phyloP scores from a whole-genome alignment of 257 asterid species.

The Petunia secreta region DNA sequence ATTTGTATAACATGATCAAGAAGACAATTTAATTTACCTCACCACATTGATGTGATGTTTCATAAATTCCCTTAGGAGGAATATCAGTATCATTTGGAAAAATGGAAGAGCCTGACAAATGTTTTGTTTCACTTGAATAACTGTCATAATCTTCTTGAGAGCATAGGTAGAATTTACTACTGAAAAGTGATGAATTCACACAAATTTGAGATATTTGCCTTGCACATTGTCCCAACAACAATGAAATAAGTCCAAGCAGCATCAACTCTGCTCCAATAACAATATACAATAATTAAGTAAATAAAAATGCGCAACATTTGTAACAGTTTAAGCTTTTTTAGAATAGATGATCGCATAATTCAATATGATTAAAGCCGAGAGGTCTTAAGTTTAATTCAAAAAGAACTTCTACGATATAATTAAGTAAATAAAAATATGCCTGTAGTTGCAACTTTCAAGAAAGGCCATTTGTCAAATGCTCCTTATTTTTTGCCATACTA shows the following conservation, averaged over 20 bases:
- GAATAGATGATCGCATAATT: too few relatives aligned
- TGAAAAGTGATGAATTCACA: constrained; percentile 77
- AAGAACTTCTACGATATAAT: too few relatives aligned
- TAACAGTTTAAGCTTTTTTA: too few relatives aligned
- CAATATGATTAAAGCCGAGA: not conserved
- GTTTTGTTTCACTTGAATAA: constrained; percentile 31
- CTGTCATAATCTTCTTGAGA: constrained; percentile 61
- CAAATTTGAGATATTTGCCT: constrained; percentile 81
- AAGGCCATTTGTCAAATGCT: too few relatives aligned
- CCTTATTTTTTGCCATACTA: too few relatives aligned
- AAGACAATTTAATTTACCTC: constrained; percentile 47
- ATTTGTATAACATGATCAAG: not conserved
- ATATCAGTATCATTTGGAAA: constrained; percentile 49
- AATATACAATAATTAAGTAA: not conserved
- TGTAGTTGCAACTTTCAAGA: too few relatives aligned
- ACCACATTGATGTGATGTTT: constrained; percentile 64
- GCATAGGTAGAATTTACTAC: constrained; percentile 73
- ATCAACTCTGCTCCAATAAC: constrained; percentile 61
- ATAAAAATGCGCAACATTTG: not conserved
- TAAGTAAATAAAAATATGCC: too few relatives aligned
- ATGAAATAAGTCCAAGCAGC: constrained; percentile 90
- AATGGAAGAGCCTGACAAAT: constrained; percentile 30
- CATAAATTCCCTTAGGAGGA: constrained; percentile 53
- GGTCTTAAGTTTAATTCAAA: not conserved
- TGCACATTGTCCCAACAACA: constrained; percentile 90